Base-by-base conservation (phyloP, 2,329 filamentous ascomycete genomes). In the Fusarium heterosporum region DNA sequence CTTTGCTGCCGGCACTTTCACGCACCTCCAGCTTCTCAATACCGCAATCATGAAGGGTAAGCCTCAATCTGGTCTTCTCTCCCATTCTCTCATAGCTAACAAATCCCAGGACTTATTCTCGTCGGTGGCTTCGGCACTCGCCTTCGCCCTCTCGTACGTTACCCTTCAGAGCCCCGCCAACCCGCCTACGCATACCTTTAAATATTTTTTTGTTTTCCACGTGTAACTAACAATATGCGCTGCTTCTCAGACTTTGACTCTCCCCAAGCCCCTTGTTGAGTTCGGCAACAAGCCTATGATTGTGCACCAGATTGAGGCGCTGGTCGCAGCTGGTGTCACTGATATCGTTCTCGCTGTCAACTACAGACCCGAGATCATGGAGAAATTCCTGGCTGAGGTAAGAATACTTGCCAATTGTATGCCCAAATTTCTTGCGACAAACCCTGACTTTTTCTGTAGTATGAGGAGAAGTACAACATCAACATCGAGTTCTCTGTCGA, bases 281-380 rank as follows among this genome's bases (percentile, higher is more conserved):
- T 99, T 99, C 77, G 93, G 89, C 78, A 99, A 99, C 87, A 95
- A 96, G 83, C 96, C 94, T 78, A 99, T 99, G 95, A 98, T 99
- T 80, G 87, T 96, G 76, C 95, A 98, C 83, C 95, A 99, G 83
- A 93, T 99, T 74, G 93, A 97, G 83, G 93, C 93, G 71, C 87
- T 99, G 72, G 95, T 96, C 72, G 91, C 90, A 62, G 95, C 93
- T 60, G 95, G 95, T 79, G 96, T 98, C 70, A 98, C 93, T 66
- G 94, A 98, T 83, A 97, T 99, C 76, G 95, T 99, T 55, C 89
- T 99, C 59, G 95, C 96, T 65, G 96, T 99, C 81, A 99, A 99
- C 87, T 99, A 99, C 86, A 89, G 95, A 72, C 95, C 95, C 40
- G 96, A 99, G 86, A 89, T 98, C 73, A 98, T 99, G 96, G 94